Evolutionary conservation across 2,329 filamentous ascomycete genomes (phyloP), one percentile per base, ranked within the genome.

Genomic region (Nemania serpens): DNA sequence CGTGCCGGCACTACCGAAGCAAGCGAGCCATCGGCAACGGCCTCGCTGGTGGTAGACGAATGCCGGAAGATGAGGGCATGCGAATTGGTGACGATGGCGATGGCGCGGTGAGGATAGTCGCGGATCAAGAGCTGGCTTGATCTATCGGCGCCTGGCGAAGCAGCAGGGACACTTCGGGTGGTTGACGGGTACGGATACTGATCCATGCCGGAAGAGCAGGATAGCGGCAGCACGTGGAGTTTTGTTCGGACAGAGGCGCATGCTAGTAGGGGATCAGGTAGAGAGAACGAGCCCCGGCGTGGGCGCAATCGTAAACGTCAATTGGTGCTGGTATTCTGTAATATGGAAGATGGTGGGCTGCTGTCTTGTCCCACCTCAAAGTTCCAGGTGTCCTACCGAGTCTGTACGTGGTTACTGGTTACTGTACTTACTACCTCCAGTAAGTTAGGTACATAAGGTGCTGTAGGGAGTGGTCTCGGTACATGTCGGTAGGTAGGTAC

Each of bases 21-120:
- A 62, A 85, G 81, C 48, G 83, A 87, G 64, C 84, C 84, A 78
- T 87, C 87, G 55, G 79, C 76, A 65, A 82, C 80, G 34, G 79
- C 73, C 64, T 88, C 88, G 74, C 78, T 84, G n/a, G 84, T 82
- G 17, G 85, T 84, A 49, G 86, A 80, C 74, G 85, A 92, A 78
- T 95, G 88, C 64, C 91, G 89, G 73, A 98, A 91, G 67, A 97
- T 89, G 69, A 98, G 83, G 71, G 89, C 90, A 76, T 96, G 89
- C 18, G 88, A 85, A 42, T 88, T 79, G 33, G 93, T 93, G 39
- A 89, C 89, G 67, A 98, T 88, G 66, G 92, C 92, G 74, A 98
- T 92, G 67, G 92, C 90, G 67, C 94, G 91, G 74, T 92, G 87
- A 68, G 92, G 92, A 73, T 91, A 87, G 73, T 97, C 93, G 78